Conservation (phyloP, 306 rosid genomes). For the Cucurbita ficifolia region DNA sequence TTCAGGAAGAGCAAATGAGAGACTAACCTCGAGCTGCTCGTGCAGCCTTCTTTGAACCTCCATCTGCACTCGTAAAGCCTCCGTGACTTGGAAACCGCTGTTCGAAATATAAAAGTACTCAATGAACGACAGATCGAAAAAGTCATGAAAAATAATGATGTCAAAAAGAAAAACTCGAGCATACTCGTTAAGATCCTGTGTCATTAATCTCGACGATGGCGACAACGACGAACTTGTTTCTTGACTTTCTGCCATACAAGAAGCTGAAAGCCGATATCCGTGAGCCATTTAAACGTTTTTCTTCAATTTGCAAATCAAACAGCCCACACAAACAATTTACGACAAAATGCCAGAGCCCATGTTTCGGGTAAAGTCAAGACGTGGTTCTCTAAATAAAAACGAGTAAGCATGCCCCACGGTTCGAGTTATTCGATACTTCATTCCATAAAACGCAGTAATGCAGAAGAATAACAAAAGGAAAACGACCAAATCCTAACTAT, state of each 20-base stretch:
- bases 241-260: conserved; percentile 43
- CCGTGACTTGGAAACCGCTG: conserved; percentile 46
- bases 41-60: conserved; percentile 51
- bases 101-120: conserved; percentile 5
- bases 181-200: conserved; percentile 34
- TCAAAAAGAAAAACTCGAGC: neutral
- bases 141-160: neutral
- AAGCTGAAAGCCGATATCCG: conserved; percentile 24
- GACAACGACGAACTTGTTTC: conserved; percentile 40
- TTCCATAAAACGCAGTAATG: neutral
- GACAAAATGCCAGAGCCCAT: neutral
- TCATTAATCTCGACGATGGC: conserved; percentile 25
- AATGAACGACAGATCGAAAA: neutral
- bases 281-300: conserved; percentile 1
- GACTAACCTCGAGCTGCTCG: conserved; percentile 48
- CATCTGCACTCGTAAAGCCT: conserved; percentile 51
- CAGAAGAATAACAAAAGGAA: neutral
- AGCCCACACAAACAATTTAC: neutral
- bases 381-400: neutral
- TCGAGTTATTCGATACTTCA: neutral
- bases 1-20: neutral
- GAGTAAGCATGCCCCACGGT: neutral
- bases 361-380: neutral
- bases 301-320: neutral
- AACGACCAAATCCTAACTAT: neutral